Percentiles rank a stretch among this genome's conserved stretches.
phyloP scores from a whole-genome alignment of 2,329 filamentous ascomycete genomes.

The Cordyceps tenuipes region DNA sequence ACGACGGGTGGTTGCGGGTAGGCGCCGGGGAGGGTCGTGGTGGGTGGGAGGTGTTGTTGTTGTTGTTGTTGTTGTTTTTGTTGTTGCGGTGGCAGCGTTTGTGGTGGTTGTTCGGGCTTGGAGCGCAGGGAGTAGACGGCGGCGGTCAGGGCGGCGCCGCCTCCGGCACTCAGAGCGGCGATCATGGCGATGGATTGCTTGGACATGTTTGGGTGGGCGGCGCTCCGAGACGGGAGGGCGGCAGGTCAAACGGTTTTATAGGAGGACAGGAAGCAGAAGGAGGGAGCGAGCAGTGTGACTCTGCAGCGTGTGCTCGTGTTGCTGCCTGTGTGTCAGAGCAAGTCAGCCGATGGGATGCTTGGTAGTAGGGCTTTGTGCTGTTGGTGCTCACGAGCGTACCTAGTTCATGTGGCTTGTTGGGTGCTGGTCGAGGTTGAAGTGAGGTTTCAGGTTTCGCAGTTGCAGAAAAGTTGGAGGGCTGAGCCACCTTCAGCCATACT shows the following conservation, averaged over 20 bases:
- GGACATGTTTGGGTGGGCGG: conserved; percentile 51
- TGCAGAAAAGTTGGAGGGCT: background rate
- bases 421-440: background rate
- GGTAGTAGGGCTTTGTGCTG: background rate
- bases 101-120: conserved; percentile 28
- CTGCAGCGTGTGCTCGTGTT: background rate
- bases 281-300: no score
- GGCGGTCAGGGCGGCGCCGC: conserved; percentile 66
- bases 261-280: background rate
- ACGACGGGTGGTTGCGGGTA: conserved; percentile 13
- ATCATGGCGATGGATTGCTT: conserved; percentile 69
- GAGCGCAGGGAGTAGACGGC: conserved; percentile 55
- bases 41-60: background rate
- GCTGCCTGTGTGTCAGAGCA: background rate
- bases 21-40: conserved; percentile 22
- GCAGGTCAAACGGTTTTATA: conserved; percentile 14
- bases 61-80: background rate
- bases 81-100: no score
- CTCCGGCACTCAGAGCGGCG: conserved; percentile 66
- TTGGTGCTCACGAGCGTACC: background rate
- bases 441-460: no score
- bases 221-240: background rate
- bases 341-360: background rate
- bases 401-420: background rate
- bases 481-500: background rate